Percentiles rank a stretch among this genome's conserved stretches.
phyloP scores from a whole-genome alignment of 148 eudicot genomes.

The Heliamphora exappendiculata region DNA sequence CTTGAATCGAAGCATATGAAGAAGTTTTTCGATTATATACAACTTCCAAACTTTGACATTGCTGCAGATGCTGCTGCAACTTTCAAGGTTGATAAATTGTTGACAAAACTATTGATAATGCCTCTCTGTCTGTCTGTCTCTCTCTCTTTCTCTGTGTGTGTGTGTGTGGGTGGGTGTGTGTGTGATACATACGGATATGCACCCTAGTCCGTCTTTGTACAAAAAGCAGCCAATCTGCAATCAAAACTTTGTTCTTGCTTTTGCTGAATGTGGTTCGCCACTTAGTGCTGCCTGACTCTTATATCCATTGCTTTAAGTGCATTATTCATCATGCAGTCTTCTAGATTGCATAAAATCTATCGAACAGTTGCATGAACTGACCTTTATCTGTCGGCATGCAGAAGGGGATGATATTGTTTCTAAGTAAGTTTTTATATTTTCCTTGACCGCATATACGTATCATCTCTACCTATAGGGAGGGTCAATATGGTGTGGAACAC shows the following conservation, averaged over 20 bases:
- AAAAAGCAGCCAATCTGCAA: not conserved
- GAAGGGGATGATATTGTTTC: not conserved
- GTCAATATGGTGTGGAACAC: not conserved
- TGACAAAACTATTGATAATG: not conserved
- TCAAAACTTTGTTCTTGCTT: not conserved
- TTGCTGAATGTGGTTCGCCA: not conserved
- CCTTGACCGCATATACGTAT: not conserved
- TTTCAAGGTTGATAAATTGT: conserved; percentile 61
- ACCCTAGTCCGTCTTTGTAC: not conserved
- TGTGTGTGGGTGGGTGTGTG: no score
- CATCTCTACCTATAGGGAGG: not conserved
- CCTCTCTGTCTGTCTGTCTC: not conserved
- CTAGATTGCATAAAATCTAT: not conserved
- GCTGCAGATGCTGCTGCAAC: conserved; percentile 98
- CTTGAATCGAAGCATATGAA: conserved; percentile 78
- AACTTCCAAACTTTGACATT: conserved; percentile 93
- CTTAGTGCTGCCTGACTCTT: not conserved
- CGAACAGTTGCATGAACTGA: not conserved
- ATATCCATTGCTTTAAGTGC: not conserved
- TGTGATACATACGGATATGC: not conserved
- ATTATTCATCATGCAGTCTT: not conserved
- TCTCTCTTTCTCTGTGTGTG: no score
- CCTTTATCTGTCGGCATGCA: not conserved
- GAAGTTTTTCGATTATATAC: conserved; percentile 84
- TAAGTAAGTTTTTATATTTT: not conserved